Conservation (phyloP, 805 yeast genomes). For the Yamadazyma sp. region DNA sequence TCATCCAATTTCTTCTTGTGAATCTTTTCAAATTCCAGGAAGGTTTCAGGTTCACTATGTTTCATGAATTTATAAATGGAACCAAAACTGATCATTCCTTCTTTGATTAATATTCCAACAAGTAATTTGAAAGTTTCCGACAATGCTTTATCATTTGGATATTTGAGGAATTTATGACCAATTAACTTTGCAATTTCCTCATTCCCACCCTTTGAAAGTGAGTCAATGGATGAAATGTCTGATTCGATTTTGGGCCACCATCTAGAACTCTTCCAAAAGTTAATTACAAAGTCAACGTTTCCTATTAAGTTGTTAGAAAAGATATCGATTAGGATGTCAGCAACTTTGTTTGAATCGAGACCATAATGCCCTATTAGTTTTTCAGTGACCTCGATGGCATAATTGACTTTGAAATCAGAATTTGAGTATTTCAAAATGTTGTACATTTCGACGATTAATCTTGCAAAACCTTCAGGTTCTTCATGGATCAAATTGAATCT, state of each 20-base stretch:
- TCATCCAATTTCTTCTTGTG: slow-evolving; percentile 50
- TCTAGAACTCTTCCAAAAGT: slow-evolving; percentile 49
- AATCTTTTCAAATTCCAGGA: slow-evolving; percentile 35
- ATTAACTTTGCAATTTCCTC: slow-evolving; percentile 52
- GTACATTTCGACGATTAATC: slow-evolving; percentile 50
- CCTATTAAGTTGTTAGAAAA: slow-evolving; percentile 43
- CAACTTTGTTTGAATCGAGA: slow-evolving; percentile 67
- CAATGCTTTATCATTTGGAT: slow-evolving; percentile 27
- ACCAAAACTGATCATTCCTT: slow-evolving; percentile 63
- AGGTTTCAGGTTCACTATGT: slow-evolving; percentile 51
- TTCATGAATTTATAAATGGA: slow-evolving; percentile 53
- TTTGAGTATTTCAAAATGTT: slow-evolving; percentile 37
- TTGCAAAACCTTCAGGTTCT: slow-evolving; percentile 75
- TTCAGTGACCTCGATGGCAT: slow-evolving; percentile 47
- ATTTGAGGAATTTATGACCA: slow-evolving; percentile 40
- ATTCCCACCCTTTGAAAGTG: slow-evolving; percentile 51
- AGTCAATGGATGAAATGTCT: slow-evolving; percentile 28
- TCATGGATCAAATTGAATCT: slow-evolving; percentile 70
- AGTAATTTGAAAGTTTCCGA: slow-evolving; percentile 45
- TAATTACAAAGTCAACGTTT: slow-evolving; percentile 46
- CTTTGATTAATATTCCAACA: slow-evolving; percentile 58
- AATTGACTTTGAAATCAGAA: slow-evolving; percentile 38
- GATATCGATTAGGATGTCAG: slow-evolving; percentile 60
- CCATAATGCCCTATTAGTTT: slow-evolving; percentile 69
- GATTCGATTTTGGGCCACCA: slow-evolving; percentile 62